These are phyloP conservation scores for Aplosporella prunicola DNA, from an alignment of 2,329 filamentous ascomycete species.

Conservation along the genomic window DNA sequence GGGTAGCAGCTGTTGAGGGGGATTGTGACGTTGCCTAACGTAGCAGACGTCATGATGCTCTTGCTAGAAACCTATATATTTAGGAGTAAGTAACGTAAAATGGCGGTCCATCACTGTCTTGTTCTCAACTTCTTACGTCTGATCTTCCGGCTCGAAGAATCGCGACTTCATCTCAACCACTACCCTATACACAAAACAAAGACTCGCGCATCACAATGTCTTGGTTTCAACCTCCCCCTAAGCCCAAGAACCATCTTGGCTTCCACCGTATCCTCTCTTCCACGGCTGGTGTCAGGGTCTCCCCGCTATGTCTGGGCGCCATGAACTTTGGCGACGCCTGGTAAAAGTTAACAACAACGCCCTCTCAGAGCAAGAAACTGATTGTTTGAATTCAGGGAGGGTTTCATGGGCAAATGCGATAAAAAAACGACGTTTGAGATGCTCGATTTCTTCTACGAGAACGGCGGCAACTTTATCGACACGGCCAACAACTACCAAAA, in stretches of 20 bases:
- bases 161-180: too few relatives aligned
- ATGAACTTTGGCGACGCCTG: slow-evolving; percentile 48
- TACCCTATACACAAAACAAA: too few relatives aligned
- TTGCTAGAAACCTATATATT: too few relatives aligned
- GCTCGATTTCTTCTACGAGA: slow-evolving; percentile 55
- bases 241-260: slow-evolving; percentile 35
- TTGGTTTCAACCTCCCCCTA: slow-evolving; percentile 19
- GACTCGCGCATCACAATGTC: slow-evolving; percentile 14
- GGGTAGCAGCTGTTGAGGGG: too few relatives aligned
- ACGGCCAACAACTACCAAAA: slow-evolving; percentile 17
- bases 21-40: too few relatives aligned
- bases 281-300: slow-evolving; percentile 43
- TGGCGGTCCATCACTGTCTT: too few relatives aligned
- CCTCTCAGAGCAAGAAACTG: neutral
- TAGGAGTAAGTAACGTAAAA: too few relatives aligned
- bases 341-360: slow-evolving; percentile 20
- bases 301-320: slow-evolving; percentile 43
- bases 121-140: too few relatives aligned
- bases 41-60: too few relatives aligned
- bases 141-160: too few relatives aligned
- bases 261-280: slow-evolving; percentile 45
- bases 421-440: slow-evolving; percentile 54
- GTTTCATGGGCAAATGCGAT: slow-evolving; percentile 13
- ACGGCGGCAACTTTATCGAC: slow-evolving; percentile 61
- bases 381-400: too few relatives aligned